Percentiles rank a stretch among this genome's conserved stretches.
Conservation (phyloP, 306 rosid genomes). For the Cucurbita pepo region DNA sequence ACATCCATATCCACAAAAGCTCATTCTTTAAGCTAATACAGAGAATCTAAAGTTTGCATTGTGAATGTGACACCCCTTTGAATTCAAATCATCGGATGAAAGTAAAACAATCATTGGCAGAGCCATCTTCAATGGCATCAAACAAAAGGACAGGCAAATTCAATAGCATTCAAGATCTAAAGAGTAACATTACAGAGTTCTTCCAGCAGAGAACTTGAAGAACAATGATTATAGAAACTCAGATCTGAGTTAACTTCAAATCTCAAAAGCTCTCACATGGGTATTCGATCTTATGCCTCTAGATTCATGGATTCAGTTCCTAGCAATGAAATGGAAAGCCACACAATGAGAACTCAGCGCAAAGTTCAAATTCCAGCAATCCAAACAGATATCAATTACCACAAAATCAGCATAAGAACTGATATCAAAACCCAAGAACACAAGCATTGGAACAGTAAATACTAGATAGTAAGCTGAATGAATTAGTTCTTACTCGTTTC, state of each 20-base stretch:
- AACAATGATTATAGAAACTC: conserved; percentile 9
- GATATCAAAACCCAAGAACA: background rate
- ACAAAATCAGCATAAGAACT: background rate
- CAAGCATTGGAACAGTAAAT: conserved; percentile 8
- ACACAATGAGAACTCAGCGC: conserved; percentile 8
- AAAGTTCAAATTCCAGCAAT: conserved; percentile 6
- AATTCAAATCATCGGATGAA: background rate
- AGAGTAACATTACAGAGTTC: conserved; percentile 2
- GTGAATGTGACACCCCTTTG: background rate
- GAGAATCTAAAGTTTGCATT: conserved; percentile 17
- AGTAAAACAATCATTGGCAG: background rate
- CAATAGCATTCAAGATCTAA: conserved; percentile 22
- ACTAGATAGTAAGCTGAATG: background rate
- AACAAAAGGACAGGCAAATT: background rate
- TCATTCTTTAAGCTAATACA: conserved; percentile 12
- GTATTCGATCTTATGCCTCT: conserved; percentile 20
- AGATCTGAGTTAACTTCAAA: conserved; percentile 56
- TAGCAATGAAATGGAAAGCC: conserved; percentile 7
- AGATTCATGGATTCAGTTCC: conserved; percentile 27
- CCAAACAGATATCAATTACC: conserved; percentile 1
- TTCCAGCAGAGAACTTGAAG: background rate
- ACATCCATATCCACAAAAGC: conserved; percentile 33
- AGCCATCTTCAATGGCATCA: background rate
- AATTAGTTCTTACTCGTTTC: background rate
- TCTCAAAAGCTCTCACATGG: conserved; percentile 16